These are phyloP conservation scores for Bipolaris victoriae DNA, from an alignment of 2,329 filamentous ascomycete species.

Conservation along the genomic window DNA sequence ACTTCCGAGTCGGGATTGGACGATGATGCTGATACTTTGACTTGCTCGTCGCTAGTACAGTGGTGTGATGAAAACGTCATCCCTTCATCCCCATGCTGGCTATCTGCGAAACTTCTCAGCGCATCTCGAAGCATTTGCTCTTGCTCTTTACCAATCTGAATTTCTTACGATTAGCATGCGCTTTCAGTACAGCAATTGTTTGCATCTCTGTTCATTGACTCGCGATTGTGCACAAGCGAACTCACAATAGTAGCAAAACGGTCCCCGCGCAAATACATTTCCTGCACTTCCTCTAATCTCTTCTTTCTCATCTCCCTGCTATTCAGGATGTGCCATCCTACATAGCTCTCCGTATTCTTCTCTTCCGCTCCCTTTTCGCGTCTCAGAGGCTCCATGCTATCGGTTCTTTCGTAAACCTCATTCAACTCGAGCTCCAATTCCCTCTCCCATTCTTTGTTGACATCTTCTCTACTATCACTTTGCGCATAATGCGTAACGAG, in stretches of 20 bases:
- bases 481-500: not conserved
- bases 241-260: conserved; percentile 12
- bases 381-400: conserved; percentile 10
- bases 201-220: not conserved
- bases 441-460: not conserved
- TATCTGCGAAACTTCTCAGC: not conserved
- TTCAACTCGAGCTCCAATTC: not conserved
- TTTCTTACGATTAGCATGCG: not conserved
- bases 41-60: not conserved
- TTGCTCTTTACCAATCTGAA: not conserved
- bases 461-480: not conserved
- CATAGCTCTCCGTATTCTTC: not conserved
- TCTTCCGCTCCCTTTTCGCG: not conserved
- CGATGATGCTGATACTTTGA: not conserved
- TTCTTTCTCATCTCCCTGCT: not conserved
- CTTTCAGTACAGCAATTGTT: not conserved
- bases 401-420: not conserved
- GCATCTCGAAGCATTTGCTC: not conserved
- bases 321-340: conserved; percentile 1
- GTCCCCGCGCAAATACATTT: conserved; percentile 3
- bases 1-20: conserved; percentile 9
- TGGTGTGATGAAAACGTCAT: not conserved
- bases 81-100: not conserved
- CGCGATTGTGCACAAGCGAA: not conserved
- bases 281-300: not conserved